A percentile compares a stretch with the other conserved stretches of the same genome.
Conservation (phyloP, 768 basidiomycete species). For the Saitozyma podzolica region DNA sequence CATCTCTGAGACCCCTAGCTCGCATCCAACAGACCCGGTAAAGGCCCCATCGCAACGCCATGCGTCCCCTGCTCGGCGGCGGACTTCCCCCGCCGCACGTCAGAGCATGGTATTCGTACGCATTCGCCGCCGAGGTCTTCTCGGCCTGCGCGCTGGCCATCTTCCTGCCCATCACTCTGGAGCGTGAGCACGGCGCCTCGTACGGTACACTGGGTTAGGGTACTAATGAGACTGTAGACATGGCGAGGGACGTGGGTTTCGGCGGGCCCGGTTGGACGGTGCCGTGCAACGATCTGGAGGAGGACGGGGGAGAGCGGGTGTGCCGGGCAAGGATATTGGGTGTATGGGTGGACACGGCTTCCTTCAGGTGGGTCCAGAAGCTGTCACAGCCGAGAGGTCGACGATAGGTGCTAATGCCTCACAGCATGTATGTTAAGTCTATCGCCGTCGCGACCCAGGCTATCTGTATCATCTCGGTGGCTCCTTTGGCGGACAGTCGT, state of each 20-base stretch:
- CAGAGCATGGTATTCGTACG: slow-evolving; percentile 43
- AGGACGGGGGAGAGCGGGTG: slow-evolving; percentile 55
- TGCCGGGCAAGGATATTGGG: slow-evolving; percentile 83
- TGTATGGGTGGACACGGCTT: slow-evolving; percentile 85
- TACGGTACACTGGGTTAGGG: slow-evolving; percentile 19
- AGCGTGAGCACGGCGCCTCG: slow-evolving; percentile 48
- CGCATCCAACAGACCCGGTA: too few relatives aligned
- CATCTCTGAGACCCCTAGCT: too few relatives aligned
- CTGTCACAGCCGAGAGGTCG: background rate
- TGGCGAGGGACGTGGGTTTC: slow-evolving; percentile 84
- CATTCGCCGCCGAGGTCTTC: slow-evolving; percentile 48
- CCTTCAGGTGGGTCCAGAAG: slow-evolving; percentile 69
- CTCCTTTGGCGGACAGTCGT: slow-evolving; percentile 88
- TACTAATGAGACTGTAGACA: slow-evolving; percentile 71
- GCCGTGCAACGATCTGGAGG: slow-evolving; percentile 57
- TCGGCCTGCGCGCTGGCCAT: slow-evolving; percentile 41
- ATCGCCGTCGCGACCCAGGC: slow-evolving; percentile 85
- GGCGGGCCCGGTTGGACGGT: slow-evolving; percentile 66
- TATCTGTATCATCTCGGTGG: slow-evolving; percentile 91
- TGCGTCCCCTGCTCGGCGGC: too few relatives aligned
- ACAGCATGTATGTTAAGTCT: slow-evolving; percentile 83
- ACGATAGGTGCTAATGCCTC: background rate
- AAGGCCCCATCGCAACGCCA: too few relatives aligned
- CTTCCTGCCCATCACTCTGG: slow-evolving; percentile 49
- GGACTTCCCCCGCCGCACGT: slow-evolving; percentile 16